phyloP scores from a whole-genome alignment of 2,329 filamentous ascomycete genomes.

The Fusarium heterosporum region DNA sequence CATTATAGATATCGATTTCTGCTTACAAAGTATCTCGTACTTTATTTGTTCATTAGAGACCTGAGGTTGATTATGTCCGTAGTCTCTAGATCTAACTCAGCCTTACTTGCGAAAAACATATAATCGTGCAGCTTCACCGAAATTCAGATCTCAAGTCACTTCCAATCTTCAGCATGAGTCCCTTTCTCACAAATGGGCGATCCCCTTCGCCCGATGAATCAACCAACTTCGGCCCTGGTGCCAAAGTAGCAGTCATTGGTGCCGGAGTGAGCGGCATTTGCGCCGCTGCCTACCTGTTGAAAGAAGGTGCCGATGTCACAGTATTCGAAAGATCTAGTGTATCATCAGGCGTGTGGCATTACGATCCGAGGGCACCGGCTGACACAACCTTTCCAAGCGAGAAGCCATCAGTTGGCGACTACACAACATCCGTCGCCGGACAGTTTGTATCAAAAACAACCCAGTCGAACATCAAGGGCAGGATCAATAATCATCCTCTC shows the following conservation, averaged over 20 bases:
- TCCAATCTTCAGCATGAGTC: constrained; percentile 23
- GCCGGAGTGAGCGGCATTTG: constrained; percentile 57
- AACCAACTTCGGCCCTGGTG: constrained; percentile 16
- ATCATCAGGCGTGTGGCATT: constrained; percentile 56
- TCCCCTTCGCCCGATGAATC: background rate
- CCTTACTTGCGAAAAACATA: too few species aligned
- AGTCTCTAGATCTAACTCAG: too few species aligned
- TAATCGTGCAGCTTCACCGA: too few species aligned
- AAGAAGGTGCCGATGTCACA: constrained; percentile 51
- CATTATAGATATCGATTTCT: constrained; percentile 1
- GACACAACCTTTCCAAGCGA: constrained; percentile 51
- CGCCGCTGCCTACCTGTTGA: constrained; percentile 53
- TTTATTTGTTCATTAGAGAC: background rate
- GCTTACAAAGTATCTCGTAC: constrained; percentile 1
- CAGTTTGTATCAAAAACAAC: constrained; percentile 7
- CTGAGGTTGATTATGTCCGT: background rate
- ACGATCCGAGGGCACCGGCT: constrained; percentile 48
- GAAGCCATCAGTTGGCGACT: constrained; percentile 47
- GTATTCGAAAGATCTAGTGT: constrained; percentile 53
- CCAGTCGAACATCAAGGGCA: background rate
- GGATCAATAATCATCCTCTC: constrained; percentile 10
- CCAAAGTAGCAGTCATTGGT: constrained; percentile 54
- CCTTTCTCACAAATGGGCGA: constrained; percentile 18
- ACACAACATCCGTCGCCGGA: constrained; percentile 27
- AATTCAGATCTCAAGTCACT: background rate